phyloP scores from a whole-genome alignment of 2,329 filamentous ascomycete genomes.

The Aspergillus aculeatus region DNA sequence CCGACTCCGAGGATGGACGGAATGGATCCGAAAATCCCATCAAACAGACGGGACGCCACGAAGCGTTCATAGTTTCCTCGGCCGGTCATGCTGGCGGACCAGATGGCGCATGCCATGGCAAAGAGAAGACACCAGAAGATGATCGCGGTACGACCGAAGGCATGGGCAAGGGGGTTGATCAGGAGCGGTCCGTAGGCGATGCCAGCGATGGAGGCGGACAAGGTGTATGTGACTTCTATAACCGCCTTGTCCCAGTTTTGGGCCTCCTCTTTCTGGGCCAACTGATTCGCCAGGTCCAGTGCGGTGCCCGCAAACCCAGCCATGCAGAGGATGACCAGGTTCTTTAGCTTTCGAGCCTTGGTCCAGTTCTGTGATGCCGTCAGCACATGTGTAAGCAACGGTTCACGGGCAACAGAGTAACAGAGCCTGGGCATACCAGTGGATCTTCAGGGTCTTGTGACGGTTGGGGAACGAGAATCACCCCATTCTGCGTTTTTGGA shows the following conservation, averaged over 20 bases:
- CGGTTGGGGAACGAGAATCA: background rate
- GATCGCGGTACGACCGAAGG: background rate
- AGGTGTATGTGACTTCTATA: background rate
- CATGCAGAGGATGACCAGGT: background rate
- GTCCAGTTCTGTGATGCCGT: background rate
- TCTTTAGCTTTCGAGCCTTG: background rate
- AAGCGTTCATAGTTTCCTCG: background rate
- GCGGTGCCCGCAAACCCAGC: background rate
- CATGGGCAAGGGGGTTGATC: background rate
- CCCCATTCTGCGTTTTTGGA: background rate
- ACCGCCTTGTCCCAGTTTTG: background rate
- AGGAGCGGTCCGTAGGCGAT: background rate
- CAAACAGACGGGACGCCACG: conserved; percentile 1
- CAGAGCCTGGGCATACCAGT: background rate
- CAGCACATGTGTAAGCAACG: background rate
- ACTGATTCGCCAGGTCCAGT: background rate
- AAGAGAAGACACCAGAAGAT: conserved; percentile 1
- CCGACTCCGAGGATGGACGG: background rate
- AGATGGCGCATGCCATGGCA: conserved; percentile 1
- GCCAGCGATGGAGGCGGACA: background rate
- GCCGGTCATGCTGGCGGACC: background rate
- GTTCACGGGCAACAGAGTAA: too few species aligned
- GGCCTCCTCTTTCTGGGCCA: background rate
- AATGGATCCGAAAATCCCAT: background rate
- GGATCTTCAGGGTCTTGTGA: conserved; percentile 2